A percentile compares a stretch with the other conserved stretches of the same genome.
Conservation (phyloP, 2,329 filamentous ascomycete species). For the Botryotinia calthae region DNA sequence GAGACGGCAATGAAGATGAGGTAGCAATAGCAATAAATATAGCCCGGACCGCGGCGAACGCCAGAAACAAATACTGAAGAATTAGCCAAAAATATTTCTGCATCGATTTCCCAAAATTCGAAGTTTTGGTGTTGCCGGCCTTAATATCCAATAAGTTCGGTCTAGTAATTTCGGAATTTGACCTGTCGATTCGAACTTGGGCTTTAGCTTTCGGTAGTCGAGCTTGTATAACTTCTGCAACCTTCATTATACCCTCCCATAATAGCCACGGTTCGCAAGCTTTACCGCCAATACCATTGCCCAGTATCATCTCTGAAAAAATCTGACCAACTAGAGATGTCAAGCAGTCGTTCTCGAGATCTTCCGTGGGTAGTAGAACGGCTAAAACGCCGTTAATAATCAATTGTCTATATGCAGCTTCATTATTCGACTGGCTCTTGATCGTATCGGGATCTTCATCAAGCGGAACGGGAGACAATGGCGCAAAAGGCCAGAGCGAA, state of each 20-base stretch:
- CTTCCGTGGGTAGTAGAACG: conserved; percentile 85
- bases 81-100: conserved; percentile 49
- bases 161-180: conserved; percentile 37
- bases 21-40: conserved; percentile 62
- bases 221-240: conserved; percentile 50
- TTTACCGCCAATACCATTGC: conserved; percentile 75
- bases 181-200: conserved; percentile 35
- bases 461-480: conserved; percentile 71
- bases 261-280: conserved; percentile 85
- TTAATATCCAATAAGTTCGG: conserved; percentile 21
- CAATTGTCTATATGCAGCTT: conserved; percentile 80
- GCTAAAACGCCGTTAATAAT: conserved; percentile 80
- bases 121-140: conserved; percentile 25
- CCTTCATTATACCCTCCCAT: conserved; percentile 78
- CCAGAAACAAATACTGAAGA: conserved; percentile 50
- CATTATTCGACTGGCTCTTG: conserved; percentile 68
- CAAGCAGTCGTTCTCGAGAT: conserved; percentile 83
- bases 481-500: conserved; percentile 75
- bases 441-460: conserved; percentile 48
- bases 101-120: conserved; percentile 29
- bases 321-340: conserved; percentile 82
- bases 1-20: conserved; percentile 64
- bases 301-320: conserved; percentile 84
- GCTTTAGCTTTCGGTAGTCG: conserved; percentile 38
- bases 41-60: conserved; percentile 61